A percentile compares a stretch with the other conserved stretches of the same genome.
These are phyloP conservation scores for Leccinum barrowsii DNA, from an alignment of 768 basidiomycete species.

Conservation along the genomic window DNA sequence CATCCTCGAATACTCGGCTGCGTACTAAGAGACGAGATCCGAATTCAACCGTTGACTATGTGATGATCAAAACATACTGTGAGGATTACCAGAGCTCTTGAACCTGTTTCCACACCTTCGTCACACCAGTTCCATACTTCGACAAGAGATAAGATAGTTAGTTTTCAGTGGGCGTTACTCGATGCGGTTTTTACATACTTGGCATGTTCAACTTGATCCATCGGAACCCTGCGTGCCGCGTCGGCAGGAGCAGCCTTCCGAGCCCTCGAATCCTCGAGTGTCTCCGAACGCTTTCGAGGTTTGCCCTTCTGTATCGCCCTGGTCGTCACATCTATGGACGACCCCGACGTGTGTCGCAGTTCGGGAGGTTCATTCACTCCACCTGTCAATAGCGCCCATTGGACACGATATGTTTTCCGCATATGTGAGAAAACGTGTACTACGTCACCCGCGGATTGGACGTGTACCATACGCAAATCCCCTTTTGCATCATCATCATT, in stretches of 20 bases:
- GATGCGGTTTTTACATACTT: slow-evolving; percentile 48
- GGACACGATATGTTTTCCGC: slow-evolving; percentile 75
- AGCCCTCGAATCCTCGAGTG: slow-evolving; percentile 11
- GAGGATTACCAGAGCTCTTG: slow-evolving; percentile 28
- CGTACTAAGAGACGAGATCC: slow-evolving; percentile 4
- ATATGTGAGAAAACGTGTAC: slow-evolving; percentile 89
- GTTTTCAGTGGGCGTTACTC: background rate
- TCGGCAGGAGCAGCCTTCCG: slow-evolving; percentile 7
- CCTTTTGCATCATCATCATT: slow-evolving; percentile 3
- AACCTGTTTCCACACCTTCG: slow-evolving; percentile 69
- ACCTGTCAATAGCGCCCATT: slow-evolving; percentile 67
- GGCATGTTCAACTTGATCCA: slow-evolving; percentile 51
- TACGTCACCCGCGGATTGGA: slow-evolving; percentile 59
- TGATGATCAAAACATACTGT: slow-evolving; percentile 20
- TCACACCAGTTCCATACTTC: slow-evolving; percentile 68
- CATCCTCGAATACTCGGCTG: slow-evolving; percentile 24
- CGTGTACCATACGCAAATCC: slow-evolving; percentile 36
- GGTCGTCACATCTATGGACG: slow-evolving; percentile 8
- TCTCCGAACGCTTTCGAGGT: slow-evolving; percentile 9
- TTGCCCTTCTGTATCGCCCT: slow-evolving; percentile 11
- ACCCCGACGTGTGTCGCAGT: slow-evolving; percentile 3
- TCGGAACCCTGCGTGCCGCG: slow-evolving; percentile 43
- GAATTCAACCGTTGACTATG: too few relatives aligned
- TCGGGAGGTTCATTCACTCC: slow-evolving; percentile 54
- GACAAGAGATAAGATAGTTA: slow-evolving; percentile 2